phyloP scores from a whole-genome alignment of 257 asterid genomes.

The Salvia miltiorrhiza region DNA sequence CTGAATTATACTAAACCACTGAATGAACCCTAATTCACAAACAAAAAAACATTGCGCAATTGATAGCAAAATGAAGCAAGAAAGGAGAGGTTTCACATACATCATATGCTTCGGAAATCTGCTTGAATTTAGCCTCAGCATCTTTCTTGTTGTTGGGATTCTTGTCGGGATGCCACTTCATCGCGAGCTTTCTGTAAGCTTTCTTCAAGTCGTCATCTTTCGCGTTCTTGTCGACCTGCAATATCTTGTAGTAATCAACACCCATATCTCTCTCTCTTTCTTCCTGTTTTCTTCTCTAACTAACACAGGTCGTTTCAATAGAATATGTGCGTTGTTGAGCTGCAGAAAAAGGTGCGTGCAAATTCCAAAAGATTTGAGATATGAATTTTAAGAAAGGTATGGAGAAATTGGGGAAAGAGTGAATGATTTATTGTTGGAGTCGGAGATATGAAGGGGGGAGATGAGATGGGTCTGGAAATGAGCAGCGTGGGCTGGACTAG shows the following conservation, averaged over 20 bases:
- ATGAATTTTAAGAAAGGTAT: not conserved
- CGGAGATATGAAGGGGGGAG: not conserved
- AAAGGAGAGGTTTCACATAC: conserved; percentile 22
- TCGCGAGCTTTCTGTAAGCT: conserved; percentile 77
- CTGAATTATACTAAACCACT: not conserved
- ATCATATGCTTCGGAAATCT: conserved; percentile 88
- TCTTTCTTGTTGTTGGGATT: conserved; percentile 77
- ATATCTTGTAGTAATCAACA: conserved; percentile 64
- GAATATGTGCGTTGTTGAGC: not conserved
- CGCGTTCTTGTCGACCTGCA: conserved; percentile 68
- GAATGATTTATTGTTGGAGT: conserved; percentile 7
- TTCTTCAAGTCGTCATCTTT: conserved; percentile 79
- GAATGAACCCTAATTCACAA: not conserved
- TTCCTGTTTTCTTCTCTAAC: not conserved
- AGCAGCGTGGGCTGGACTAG: conserved; percentile 14
- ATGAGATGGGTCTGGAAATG: conserved; percentile 47
- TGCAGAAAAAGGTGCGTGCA: not conserved
- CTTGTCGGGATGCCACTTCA: conserved; percentile 95
- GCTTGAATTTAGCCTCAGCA: conserved; percentile 83
- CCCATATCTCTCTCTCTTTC: conserved; percentile 44
- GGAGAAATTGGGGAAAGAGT: not conserved
- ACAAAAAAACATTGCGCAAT: not conserved
- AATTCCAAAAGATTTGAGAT: not conserved
- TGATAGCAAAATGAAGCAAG: not conserved
- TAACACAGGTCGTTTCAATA: not conserved